A percentile compares a stretch with the other conserved stretches of the same genome.
phyloP scores from a whole-genome alignment of 2,329 filamentous ascomycete species.

The Nectriaceae sp. region DNA sequence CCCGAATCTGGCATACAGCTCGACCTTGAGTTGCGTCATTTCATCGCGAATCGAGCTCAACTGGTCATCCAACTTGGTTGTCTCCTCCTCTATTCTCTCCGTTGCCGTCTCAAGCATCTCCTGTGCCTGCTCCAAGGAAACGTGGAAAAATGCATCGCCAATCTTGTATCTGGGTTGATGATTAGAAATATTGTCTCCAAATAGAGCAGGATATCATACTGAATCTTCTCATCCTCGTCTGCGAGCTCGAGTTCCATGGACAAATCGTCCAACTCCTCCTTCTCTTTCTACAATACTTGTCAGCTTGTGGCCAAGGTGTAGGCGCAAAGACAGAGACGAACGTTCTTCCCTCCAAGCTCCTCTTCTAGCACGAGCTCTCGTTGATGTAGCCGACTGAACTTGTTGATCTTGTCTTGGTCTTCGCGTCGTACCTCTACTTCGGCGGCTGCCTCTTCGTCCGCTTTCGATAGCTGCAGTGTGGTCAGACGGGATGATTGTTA shows the following conservation, averaged over 20 bases:
- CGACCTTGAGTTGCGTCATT: constrained; percentile 87
- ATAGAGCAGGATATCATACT: constrained; percentile 57
- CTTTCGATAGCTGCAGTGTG: constrained; percentile 75
- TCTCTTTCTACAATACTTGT: constrained; percentile 75
- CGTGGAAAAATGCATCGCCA: constrained; percentile 89
- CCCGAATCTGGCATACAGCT: constrained; percentile 92
- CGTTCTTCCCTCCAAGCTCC: constrained; percentile 76
- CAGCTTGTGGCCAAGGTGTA: constrained; percentile 14
- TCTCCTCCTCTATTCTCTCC: constrained; percentile 74
- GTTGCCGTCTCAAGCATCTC: constrained; percentile 76
- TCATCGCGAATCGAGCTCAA: constrained; percentile 76
- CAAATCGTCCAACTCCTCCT: constrained; percentile 95
- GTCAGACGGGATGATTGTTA: constrained; percentile 14
- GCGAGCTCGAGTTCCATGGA: constrained; percentile 88
- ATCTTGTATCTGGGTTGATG: constrained; percentile 77
- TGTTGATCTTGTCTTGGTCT: constrained; percentile 99
- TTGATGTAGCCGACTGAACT: constrained; percentile 92
- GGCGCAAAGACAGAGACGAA: constrained; percentile 41
- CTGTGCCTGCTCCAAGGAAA: constrained; percentile 83
- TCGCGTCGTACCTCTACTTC: constrained; percentile 94
- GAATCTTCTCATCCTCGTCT: constrained; percentile 91
- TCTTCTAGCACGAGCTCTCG: constrained; percentile 79
- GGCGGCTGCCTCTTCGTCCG: constrained; percentile 82
- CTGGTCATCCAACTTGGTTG: constrained; percentile 74
- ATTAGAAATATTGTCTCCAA: constrained; percentile 15